Evolutionary conservation across 768 basidiomycete species (phyloP).

Genomic region (Termitomyces sp.): DNA sequence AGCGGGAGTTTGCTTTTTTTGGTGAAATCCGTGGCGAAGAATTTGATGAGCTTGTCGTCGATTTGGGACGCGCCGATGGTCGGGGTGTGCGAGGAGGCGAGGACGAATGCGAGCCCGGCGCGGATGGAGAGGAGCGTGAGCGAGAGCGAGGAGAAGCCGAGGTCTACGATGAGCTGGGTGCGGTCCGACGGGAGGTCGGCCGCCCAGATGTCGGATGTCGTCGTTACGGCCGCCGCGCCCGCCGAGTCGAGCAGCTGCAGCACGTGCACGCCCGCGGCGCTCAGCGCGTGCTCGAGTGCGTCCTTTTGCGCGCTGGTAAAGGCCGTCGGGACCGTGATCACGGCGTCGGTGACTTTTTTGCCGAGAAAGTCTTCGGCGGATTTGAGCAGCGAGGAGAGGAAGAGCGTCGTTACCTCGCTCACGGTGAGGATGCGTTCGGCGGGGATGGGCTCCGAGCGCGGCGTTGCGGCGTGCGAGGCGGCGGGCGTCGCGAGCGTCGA

Average conservation of each 20-base stretch:
- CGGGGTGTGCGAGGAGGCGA: conserved; percentile 47
- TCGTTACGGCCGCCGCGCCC: conserved; percentile 65
- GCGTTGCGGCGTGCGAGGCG: conserved; percentile 63
- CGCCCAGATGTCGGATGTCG: conserved; percentile 42
- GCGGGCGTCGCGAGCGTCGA: conserved; percentile 47
- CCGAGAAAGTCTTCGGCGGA: conserved; percentile 93
- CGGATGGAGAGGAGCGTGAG: conserved; percentile 70
- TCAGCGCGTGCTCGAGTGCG: conserved; percentile 70
- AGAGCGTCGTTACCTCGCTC: conserved; percentile 79
- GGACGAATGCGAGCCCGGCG: conserved; percentile 63
- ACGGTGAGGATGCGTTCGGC: conserved; percentile 72
- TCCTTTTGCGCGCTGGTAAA: conserved; percentile 65
- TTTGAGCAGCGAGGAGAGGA: conserved; percentile 77
- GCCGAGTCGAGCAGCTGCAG: conserved; percentile 86
- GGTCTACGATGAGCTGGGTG: conserved; percentile 76
- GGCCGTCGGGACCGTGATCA: conserved; percentile 76
- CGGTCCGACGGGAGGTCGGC: conserved; percentile 50
- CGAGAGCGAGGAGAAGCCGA: conserved; percentile 70
- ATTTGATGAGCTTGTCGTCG: conserved; percentile 79
- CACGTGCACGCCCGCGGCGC: conserved; percentile 77
- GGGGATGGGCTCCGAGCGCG: conserved; percentile 65
- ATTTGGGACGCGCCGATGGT: conserved; percentile 64
- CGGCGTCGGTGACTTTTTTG: conserved; percentile 69
- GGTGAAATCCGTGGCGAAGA: conserved; percentile 93
- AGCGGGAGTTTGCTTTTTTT: conserved; percentile 88